Evolutionary conservation across 495 filamentous ascomycete genomes (phyloP).

Genomic region (Thermothielavioides terrestris): DNA sequence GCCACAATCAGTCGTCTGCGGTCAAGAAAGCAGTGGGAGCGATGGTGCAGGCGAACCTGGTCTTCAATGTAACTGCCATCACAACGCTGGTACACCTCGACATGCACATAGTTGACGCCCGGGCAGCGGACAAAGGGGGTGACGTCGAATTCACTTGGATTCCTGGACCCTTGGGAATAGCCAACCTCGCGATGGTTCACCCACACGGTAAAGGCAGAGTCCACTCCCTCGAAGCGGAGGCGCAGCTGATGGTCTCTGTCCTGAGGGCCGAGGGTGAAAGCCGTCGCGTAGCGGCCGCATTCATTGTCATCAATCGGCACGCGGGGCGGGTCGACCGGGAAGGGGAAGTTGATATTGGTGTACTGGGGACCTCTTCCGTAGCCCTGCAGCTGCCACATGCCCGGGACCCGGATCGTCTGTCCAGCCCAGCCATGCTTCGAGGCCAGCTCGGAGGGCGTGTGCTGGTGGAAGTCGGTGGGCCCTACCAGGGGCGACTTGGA

Average conservation of each 20-base stretch:
- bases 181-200: slow-evolving; percentile 56
- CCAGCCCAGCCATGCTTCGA: slow-evolving; percentile 40
- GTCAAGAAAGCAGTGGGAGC: not conserved
- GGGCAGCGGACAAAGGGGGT: slow-evolving; percentile 38
- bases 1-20: not conserved
- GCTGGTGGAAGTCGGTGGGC: slow-evolving; percentile 33
- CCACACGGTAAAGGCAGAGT: slow-evolving; percentile 60
- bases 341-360: slow-evolving; percentile 57
- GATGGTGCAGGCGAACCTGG: slow-evolving; percentile 31
- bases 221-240: slow-evolving; percentile 62
- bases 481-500: slow-evolving; percentile 43
- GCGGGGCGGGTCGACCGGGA: slow-evolving; percentile 51
- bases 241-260: slow-evolving; percentile 37
- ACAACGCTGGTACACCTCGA: slow-evolving; percentile 60
- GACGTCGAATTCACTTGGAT: slow-evolving; percentile 61
- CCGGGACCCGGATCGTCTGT: slow-evolving; percentile 47
- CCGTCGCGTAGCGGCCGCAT: slow-evolving; percentile 52
- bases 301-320: slow-evolving; percentile 57
- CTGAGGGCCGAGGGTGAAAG: slow-evolving; percentile 36
- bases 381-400: slow-evolving; percentile 64
- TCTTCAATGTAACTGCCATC: slow-evolving; percentile 64
- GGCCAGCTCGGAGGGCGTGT: slow-evolving; percentile 15
- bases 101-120: slow-evolving; percentile 45
- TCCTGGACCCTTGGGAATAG: slow-evolving; percentile 60
- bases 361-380: slow-evolving; percentile 56